Base-by-base conservation (phyloP, 192 early-diverging fungal species). In the Gryganskiella cystojenkinii region DNA sequence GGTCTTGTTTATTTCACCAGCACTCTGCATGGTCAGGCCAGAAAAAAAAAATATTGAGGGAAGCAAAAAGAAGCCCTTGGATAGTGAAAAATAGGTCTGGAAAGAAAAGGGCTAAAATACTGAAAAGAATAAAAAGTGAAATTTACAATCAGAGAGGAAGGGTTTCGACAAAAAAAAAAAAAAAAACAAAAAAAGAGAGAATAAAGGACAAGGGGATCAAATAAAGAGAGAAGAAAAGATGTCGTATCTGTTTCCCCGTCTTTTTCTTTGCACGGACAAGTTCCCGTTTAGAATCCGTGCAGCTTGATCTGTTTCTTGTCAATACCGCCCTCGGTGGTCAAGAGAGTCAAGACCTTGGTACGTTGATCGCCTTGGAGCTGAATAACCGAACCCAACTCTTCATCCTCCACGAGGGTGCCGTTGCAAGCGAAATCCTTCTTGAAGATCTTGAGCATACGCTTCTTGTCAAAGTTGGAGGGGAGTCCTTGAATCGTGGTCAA, bases 401-500 rank as follows among this genome's bases (percentile, higher is more conserved):
- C 91, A 87, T 98, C 95, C 63, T 94, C 84, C 24, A 96, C 89
- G 42, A 99, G 83, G 13, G 88, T 95, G 55, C 97, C 96, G 81
- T 95, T 96, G 89, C 97, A 98, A 27, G 94, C 96, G 82, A 96
- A 97, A 33, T 92, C 90, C 86, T 96, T 96, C 86, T 97, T 99
- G 80, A 99, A 95, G 50, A 90, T 92, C 87, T 99, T 99, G 70
- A 98, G 85, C 71, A 99, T 84, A 60, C 88, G 88, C 86, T 96
- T 96, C 68, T 90, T 86, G 82, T 98, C 96, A 52, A 95, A 87
- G 63, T 91, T 90, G 13, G 82, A 78, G 46, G 94, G 90, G 33
- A 99, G 88, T 31, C 97, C 97, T 78, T 95, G 93, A 30, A 99
- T 88, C 42, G 97, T 98, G 6, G 97, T 98, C 70, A 96, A 82